Conservation (phyloP, 257 asterid genomes). For the Eucommia ulmoides region DNA sequence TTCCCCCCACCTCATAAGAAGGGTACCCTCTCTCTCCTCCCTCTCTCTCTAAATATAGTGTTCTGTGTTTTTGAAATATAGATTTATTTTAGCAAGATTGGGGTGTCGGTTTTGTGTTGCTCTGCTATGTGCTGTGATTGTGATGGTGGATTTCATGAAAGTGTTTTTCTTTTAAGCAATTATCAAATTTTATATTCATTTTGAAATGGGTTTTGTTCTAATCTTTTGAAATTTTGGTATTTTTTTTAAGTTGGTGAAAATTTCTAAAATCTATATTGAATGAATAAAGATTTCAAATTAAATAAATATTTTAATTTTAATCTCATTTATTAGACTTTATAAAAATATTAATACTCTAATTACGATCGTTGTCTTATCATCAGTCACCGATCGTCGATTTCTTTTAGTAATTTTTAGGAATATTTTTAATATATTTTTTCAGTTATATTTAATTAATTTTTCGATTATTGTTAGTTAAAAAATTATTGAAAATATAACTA, state of each 20-base stretch:
- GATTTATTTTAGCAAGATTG: background rate
- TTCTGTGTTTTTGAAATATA: background rate
- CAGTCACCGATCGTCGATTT: too few relatives aligned
- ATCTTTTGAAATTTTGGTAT: background rate
- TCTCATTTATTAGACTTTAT: background rate
- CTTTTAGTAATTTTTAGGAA: too few relatives aligned
- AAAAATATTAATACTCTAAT: background rate
- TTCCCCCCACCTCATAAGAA: slow-evolving; percentile 63
- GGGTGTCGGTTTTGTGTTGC: background rate
- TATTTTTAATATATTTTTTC: too few relatives aligned
- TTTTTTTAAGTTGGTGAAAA: background rate
- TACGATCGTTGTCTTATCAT: too few relatives aligned
- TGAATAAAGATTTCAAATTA: too few relatives aligned
- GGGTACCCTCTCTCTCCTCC: slow-evolving; percentile 20
- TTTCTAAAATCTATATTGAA: background rate
- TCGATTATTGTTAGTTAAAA: too few relatives aligned
- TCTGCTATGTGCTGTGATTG: background rate
- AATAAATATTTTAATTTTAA: too few relatives aligned
- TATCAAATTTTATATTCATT: background rate
- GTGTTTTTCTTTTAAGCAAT: background rate
- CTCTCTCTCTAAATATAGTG: too few relatives aligned
- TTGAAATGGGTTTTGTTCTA: background rate
- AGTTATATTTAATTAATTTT: too few relatives aligned
- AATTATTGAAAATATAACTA: too few relatives aligned
- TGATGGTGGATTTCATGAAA: too few relatives aligned